Percentiles rank a stretch among this genome's conserved stretches.
phyloP scores from a whole-genome alignment of 768 basidiomycete species.

The Xerocomus potaroensis region DNA sequence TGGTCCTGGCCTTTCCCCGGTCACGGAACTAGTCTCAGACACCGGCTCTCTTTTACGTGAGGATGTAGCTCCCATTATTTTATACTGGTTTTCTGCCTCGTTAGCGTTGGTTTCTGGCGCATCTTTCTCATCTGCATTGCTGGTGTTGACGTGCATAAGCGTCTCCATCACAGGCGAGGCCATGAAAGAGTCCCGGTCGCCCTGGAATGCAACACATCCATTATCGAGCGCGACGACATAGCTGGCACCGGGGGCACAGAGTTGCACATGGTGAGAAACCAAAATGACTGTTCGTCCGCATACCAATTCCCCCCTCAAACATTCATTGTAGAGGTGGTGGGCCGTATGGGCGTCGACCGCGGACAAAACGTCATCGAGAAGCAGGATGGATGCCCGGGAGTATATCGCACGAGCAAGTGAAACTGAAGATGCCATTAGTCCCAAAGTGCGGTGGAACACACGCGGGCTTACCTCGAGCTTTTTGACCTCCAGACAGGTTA shows the following conservation, averaged over 20 bases:
- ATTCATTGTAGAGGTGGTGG: slow-evolving; percentile 74
- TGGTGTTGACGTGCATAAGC: slow-evolving; percentile 57
- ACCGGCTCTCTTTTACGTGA: slow-evolving; percentile 17
- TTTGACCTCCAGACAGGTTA: slow-evolving; percentile 51
- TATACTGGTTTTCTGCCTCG: slow-evolving; percentile 1
- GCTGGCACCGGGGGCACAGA: slow-evolving; percentile 73
- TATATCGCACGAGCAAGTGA: slow-evolving; percentile 85
- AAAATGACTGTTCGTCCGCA: slow-evolving; percentile 78
- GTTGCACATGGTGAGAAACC: slow-evolving; percentile 91
- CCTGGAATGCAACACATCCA: slow-evolving; percentile 68
- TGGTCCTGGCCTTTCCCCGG: slow-evolving; percentile 33
- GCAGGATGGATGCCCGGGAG: slow-evolving; percentile 74
- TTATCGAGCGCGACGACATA: slow-evolving; percentile 80
- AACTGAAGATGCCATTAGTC: slow-evolving; percentile 37
- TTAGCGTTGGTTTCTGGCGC: slow-evolving; percentile 15
- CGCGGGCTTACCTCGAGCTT: slow-evolving; percentile 51
- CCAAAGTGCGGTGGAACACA: not conserved
- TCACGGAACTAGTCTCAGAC: slow-evolving; percentile 45
- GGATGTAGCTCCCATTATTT: slow-evolving; percentile 26
- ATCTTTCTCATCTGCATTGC: slow-evolving; percentile 42
- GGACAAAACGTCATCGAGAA: slow-evolving; percentile 79
- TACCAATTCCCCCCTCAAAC: slow-evolving; percentile 75
- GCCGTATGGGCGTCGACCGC: slow-evolving; percentile 84
- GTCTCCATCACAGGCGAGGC: slow-evolving; percentile 59
- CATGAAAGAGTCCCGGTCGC: slow-evolving; percentile 59